Evolutionary conservation across 139 green algal genomes (phyloP).

Genomic region (Desmodesmus armatus): DNA sequence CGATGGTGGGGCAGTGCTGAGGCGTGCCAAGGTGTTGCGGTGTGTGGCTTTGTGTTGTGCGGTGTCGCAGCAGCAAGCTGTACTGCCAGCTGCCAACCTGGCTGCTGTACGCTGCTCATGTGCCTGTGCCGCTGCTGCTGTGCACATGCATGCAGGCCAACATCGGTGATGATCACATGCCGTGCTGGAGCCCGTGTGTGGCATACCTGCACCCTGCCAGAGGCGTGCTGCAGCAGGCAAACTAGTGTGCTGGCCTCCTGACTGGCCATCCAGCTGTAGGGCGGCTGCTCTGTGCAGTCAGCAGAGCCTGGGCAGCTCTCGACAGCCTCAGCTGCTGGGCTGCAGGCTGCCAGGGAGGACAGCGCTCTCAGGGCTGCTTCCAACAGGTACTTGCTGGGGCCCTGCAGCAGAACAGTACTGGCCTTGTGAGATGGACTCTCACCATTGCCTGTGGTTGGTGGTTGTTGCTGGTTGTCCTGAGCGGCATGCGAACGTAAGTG

Average conservation of each 20-base stretch:
- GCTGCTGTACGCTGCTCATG: background rate
- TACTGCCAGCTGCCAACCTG: background rate
- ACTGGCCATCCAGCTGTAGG: background rate
- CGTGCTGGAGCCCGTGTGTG: background rate
- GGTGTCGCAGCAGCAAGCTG: background rate
- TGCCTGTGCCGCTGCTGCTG: background rate
- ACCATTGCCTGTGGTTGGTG: no score
- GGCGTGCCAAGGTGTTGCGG: background rate
- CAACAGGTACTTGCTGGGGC: conserved; percentile 43
- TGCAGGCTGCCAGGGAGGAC: background rate
- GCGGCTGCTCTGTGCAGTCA: background rate
- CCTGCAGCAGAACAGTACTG: conserved; percentile 29
- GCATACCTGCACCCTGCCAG: conserved; percentile 20
- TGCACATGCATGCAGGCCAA: background rate
- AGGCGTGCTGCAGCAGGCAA: conserved; percentile 25
- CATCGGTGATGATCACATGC: background rate
- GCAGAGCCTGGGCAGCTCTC: background rate
- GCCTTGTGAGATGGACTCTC: no score
- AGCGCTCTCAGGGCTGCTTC: conserved; percentile 26
- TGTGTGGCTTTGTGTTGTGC: background rate
- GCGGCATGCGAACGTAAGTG: no score
- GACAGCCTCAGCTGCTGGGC: conserved; percentile 10
- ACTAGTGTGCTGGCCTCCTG: background rate
- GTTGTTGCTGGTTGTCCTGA: no score
- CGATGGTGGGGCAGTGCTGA: background rate